Evolutionary conservation across 768 basidiomycete genomes (phyloP), one percentile per base, ranked within the genome.

Genomic region (Favolaschia claudopus): DNA sequence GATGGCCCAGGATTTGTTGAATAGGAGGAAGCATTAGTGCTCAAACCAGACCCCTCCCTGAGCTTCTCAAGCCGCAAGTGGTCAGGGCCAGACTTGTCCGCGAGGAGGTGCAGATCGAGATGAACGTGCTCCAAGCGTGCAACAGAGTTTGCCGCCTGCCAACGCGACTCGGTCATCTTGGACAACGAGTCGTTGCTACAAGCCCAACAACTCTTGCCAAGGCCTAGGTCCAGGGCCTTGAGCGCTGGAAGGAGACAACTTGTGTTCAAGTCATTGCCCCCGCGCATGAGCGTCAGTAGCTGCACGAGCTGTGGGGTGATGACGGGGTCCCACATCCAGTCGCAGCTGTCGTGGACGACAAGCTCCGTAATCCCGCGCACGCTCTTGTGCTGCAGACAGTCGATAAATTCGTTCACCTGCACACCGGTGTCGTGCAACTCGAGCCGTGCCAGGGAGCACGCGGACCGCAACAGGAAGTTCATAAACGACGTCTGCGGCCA

Each of bases 121-220:
- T 72, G 67, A 20, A 76, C 65, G 47, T 65, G 65, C 27, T 63
- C 70, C 37, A 78, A 63, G 8, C 69, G 71, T 40, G 64, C 62
- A 19, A 72, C 62, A 20, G 56, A 63, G 22, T 42, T 51, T 43
- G 48, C 53, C 27, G 64, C n/a, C 44, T 69, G 68, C 74, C 72
- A 75, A 7, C 76, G 71, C 36, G 74, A 73, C 46, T 76, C 72
- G 28, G 75, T 73, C 74, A 78, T 76, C 22, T 70, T 69, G 15
- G 74, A 69, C 15, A 78, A 60, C 19, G 63, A 64, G 5, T 72
- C 74, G 59, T 75, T 70, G 4, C 67, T 58, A 28, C 59, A 64
- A 32, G 70, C 67, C 61, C 68, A 66, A 31, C 75, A 55, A 46
- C 72, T 70, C 39, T 70, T 75, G 17, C 67, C 69, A 27, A 77